A percentile compares a stretch with the other conserved stretches of the same genome.
Evolutionary conservation across 225 moss, liverwort and hornwort genomes (phyloP).

Genomic region (Asterella californica): DNA sequence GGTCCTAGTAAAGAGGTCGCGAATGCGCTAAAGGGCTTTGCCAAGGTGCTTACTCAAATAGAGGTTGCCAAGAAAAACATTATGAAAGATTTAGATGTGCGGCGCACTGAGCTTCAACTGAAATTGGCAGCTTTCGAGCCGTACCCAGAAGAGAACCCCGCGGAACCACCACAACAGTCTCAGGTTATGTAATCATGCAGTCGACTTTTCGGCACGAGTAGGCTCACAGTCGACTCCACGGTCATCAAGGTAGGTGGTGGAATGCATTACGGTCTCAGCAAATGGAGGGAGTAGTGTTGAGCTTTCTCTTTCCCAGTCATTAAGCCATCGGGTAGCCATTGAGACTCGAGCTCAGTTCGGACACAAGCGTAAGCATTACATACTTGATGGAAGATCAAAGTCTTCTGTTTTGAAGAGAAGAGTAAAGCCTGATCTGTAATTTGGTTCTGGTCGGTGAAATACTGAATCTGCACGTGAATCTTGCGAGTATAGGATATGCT

Average conservation of each 20-base stretch:
- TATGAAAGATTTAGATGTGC: conserved; percentile 28
- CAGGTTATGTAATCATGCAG: background rate
- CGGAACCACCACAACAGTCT: conserved; percentile 6
- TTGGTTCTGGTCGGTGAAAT: no score
- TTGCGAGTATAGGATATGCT: no score
- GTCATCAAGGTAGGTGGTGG: background rate
- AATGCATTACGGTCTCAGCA: background rate
- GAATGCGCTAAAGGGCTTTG: conserved; percentile 26
- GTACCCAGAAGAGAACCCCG: background rate
- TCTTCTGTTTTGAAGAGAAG: no score
- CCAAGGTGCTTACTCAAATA: conserved; percentile 24
- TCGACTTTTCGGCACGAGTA: background rate
- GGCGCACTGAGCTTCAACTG: conserved; percentile 27
- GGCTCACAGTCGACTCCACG: background rate
- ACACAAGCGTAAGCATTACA: no score
- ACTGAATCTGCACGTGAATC: no score
- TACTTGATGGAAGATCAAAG: no score
- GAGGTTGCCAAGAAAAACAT: conserved; percentile 32
- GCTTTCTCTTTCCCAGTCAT: no score
- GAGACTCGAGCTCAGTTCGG: no score
- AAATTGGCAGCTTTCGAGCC: conserved; percentile 15
- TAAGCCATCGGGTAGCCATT: no score
- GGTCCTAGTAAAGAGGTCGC: conserved; percentile 15
- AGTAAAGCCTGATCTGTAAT: no score
- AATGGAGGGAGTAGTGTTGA: no score